Evolutionary conservation across 306 rosid species (phyloP), one percentile per base, ranked within the genome.

Genomic region (Acacia crassicarpa): DNA sequence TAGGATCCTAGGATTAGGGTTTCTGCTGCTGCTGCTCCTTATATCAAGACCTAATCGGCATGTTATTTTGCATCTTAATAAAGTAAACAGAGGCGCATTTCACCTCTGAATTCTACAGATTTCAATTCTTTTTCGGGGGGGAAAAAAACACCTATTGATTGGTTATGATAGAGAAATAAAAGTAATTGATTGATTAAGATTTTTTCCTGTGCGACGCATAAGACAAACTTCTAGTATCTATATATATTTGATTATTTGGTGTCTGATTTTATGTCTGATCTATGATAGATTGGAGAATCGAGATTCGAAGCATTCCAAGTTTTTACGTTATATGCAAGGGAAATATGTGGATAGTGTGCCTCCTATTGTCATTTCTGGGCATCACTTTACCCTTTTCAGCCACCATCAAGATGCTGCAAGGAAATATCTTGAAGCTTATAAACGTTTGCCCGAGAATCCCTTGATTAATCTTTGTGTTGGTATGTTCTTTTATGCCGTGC

Each of bases 391-490:
- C 51, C 5, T 76, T 67, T 83, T 78, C 70, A 91, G 95, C 80
- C 94, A 91, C 76, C 98, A 93, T 75, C 98, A 93, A 91, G 98
- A 93, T 27, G 98, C 98, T 15, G 92, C 97, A 25, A 90, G 92
- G 81, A 56, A 53, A 80, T 95, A 95, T 83, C 95, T 95, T 59
- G 97, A 95, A 88, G 98, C 98, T 75, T 90, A 91, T 84, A 91
- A 89, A 74, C 89, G 87, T 67, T 59, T 90, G 80, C 98, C 97
- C 0, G 91, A 90, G 87, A 90, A 85, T 81, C 90, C 98, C 61
- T 86, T 93, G 85, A 82, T 93, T 79, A 95, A 93, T 89, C 94
- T 93, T 4, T 93, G 97, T 85, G 98, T 90, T 44, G 95, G 97
- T 91, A 84, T 79, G 89, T 40, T 78, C 77, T 76, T 81, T 86